A percentile compares a stretch with the other conserved stretches of the same genome.
These are phyloP conservation scores for Inga leiocalycina DNA, from an alignment of 306 rosid species.

Conservation along the genomic window DNA sequence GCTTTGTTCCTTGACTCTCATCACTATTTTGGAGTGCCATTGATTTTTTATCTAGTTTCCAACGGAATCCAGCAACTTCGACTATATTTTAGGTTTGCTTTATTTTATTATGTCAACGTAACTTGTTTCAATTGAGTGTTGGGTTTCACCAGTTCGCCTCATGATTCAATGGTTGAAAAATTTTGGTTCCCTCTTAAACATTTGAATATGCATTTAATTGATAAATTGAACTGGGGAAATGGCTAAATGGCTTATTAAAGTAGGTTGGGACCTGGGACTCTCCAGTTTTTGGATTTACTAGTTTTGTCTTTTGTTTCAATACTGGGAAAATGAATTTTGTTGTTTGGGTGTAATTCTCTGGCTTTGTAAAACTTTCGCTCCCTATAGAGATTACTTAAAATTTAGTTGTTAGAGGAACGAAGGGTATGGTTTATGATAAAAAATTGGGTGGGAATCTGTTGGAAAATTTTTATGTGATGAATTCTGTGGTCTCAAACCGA, in stretches of 20 bases:
- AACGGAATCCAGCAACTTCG: slow-evolving; percentile 16
- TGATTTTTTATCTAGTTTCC: slow-evolving; percentile 27
- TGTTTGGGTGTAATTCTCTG: neutral
- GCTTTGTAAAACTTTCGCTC: neutral
- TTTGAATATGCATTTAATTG: neutral
- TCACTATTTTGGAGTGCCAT: slow-evolving; percentile 23
- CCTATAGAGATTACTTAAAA: neutral
- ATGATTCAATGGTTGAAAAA: neutral
- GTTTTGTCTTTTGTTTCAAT: slow-evolving; percentile 5
- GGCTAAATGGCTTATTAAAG: neutral
- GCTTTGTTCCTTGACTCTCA: neutral
- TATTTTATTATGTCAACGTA: neutral
- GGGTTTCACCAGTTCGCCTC: slow-evolving; percentile 15
- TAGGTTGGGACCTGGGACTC: neutral
- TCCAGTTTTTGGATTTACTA: neutral
- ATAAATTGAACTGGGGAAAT: neutral
- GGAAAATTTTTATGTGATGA: slow-evolving; percentile 18
- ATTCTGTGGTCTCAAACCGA: slow-evolving; percentile 3
- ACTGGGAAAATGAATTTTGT: slow-evolving; percentile 8
- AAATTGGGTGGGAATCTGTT: slow-evolving; percentile 12
- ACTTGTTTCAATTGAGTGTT: slow-evolving; percentile 10
- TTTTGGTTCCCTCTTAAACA: neutral
- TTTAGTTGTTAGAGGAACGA: neutral
- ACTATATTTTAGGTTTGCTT: neutral
- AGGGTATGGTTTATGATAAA: neutral